A percentile compares a stretch with the other conserved stretches of the same genome.
Conservation (phyloP, 139 green algal genomes). For the Auxenochlorella pyrenoidosa region DNA sequence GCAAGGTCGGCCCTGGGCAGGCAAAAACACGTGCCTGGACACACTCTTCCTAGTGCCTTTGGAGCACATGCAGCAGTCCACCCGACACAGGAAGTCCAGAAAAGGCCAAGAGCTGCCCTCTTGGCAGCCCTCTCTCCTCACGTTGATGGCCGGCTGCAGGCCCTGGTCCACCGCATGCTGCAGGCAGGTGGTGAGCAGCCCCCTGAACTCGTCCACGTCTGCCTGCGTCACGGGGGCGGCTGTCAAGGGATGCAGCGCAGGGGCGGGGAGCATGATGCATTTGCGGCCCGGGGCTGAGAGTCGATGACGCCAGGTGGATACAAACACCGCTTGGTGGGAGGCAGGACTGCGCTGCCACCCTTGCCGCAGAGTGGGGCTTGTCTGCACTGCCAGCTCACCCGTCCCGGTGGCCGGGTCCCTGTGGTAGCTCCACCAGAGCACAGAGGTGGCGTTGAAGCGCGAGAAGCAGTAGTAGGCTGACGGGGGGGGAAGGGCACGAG, state of each 20-base stretch:
- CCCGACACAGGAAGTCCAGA: no score
- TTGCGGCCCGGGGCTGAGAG: no score
- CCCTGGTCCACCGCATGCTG: not conserved
- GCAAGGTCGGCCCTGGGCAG: no score
- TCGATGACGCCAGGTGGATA: no score
- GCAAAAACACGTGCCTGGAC: no score
- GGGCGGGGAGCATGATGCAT: no score
- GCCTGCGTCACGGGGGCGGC: conserved; percentile 1
- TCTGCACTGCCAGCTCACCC: not conserved
- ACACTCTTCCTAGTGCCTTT: no score
- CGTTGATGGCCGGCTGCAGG: conserved; percentile 18
- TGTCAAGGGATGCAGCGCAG: not conserved
- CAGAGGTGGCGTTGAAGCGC: conserved; percentile 12
- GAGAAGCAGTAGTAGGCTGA: conserved; percentile 21
- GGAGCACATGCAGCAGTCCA: no score
- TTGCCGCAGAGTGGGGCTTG: no score
- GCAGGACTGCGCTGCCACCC: no score
- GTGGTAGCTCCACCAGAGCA: not conserved
- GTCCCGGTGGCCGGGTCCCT: not conserved
- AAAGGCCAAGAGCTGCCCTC: no score
- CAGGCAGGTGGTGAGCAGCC: conserved; percentile 17
- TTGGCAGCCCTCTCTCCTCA: not conserved
- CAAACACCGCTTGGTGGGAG: not conserved
- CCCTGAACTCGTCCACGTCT: not conserved
- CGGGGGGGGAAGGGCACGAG: not conserved